Percentiles rank a stretch among this genome's conserved stretches.
phyloP scores from a whole-genome alignment of 2,329 filamentous ascomycete species.

The Sporothrix brunneoviolacea region DNA sequence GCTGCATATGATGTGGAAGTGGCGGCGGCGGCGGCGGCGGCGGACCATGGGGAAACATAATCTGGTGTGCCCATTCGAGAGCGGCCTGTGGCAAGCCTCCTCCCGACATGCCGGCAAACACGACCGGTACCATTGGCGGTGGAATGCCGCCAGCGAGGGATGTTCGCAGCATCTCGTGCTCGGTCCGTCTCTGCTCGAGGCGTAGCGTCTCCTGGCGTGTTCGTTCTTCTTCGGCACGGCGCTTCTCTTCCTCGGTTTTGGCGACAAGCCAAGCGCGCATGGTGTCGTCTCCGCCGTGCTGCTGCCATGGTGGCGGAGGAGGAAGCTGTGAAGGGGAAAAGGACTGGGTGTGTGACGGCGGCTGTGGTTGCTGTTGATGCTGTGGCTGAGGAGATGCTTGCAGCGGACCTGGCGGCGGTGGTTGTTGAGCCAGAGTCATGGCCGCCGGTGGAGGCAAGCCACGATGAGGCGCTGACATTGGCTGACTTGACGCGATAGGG shows the following conservation, averaged over 20 bases:
- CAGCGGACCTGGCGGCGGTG: slow-evolving; percentile 27
- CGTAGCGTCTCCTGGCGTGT: slow-evolving; percentile 57
- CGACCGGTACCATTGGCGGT: slow-evolving; percentile 65
- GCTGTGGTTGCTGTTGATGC: neutral
- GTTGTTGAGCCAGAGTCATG: slow-evolving; percentile 51
- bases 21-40: slow-evolving; percentile 3
- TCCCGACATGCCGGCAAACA: slow-evolving; percentile 66
- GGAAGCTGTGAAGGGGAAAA: slow-evolving; percentile 16
- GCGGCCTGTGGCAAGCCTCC: slow-evolving; percentile 53
- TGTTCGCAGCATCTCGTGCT: slow-evolving; percentile 64
- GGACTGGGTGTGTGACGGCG: neutral
- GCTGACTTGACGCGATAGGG: slow-evolving; percentile 37
- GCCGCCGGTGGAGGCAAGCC: slow-evolving; percentile 62
- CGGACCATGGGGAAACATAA: slow-evolving; percentile 41
- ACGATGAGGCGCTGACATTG: slow-evolving; percentile 65
- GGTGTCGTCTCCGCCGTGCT: slow-evolving; percentile 59
- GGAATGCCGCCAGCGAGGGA: slow-evolving; percentile 65
- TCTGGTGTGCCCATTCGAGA: slow-evolving; percentile 63
- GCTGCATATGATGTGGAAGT: slow-evolving; percentile 24
- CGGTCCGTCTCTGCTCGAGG: slow-evolving; percentile 65
- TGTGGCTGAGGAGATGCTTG: slow-evolving; percentile 20
- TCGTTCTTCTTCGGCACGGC: slow-evolving; percentile 68
- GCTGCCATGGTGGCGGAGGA: slow-evolving; percentile 23
- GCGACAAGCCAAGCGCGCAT: slow-evolving; percentile 66
- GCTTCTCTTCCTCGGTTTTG: slow-evolving; percentile 66